Evolutionary conservation across 345 rosid species (phyloP).

Genomic region (Ricinus communis): DNA sequence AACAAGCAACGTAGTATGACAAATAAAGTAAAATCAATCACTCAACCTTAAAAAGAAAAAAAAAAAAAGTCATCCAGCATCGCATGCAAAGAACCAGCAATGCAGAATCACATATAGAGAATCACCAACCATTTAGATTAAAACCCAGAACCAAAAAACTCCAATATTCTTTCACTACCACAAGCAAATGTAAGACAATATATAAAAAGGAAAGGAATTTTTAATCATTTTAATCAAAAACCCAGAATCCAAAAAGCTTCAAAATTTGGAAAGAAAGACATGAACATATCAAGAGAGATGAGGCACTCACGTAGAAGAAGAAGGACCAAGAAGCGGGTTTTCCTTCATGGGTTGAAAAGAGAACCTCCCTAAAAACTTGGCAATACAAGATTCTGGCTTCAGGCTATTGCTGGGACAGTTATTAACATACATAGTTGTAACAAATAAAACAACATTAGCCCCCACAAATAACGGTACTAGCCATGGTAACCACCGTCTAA

Average conservation of each 20-base stretch:
- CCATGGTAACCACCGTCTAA: conserved; percentile 37
- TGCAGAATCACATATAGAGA: background rate
- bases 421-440: conserved; percentile 24
- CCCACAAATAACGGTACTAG: conserved; percentile 29
- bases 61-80: too few species aligned
- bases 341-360: conserved; percentile 32
- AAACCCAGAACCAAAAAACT: too few species aligned
- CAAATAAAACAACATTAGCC: conserved; percentile 25
- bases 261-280: background rate
- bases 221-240: background rate
- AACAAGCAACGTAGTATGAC: background rate
- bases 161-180: too few species aligned
- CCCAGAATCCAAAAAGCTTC: background rate
- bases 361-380: conserved; percentile 26
- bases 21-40: too few species aligned
- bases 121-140: too few species aligned
- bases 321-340: conserved; percentile 37
- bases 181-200: too few species aligned
- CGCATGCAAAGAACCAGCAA: too few species aligned
- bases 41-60: too few species aligned
- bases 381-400: conserved; percentile 10
- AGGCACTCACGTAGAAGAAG: conserved; percentile 25
- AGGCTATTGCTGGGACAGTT: conserved; percentile 22
- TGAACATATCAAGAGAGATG: background rate
- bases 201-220: too few species aligned